phyloP scores from a whole-genome alignment of 1,284 basidiomycete genomes.

The Cryptococcus sp. region DNA sequence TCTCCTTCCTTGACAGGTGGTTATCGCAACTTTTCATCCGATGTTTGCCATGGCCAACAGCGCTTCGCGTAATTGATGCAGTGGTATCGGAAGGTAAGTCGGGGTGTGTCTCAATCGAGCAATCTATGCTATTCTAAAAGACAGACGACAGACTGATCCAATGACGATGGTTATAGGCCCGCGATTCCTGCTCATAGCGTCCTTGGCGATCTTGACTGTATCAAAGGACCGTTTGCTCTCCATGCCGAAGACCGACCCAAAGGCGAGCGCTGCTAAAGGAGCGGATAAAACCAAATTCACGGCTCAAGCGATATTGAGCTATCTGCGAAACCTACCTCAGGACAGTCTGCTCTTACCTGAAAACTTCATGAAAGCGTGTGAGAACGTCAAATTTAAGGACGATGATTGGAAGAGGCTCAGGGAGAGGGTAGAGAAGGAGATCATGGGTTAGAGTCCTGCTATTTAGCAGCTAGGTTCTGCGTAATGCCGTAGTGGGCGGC shows the following conservation, averaged over 20 bases:
- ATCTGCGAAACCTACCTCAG: constrained; percentile 44
- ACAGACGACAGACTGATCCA: neutral
- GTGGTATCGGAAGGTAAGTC: constrained; percentile 77
- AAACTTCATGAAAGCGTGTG: constrained; percentile 46
- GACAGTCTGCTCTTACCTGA: constrained; percentile 48
- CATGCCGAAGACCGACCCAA: constrained; percentile 15
- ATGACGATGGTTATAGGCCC: constrained; percentile 59
- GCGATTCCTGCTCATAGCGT: constrained; percentile 75
- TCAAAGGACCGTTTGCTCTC: constrained; percentile 42
- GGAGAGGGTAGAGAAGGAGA: constrained; percentile 39
- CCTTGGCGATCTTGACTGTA: constrained; percentile 65
- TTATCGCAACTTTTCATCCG: constrained; percentile 65
- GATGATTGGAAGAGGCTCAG: constrained; percentile 47
- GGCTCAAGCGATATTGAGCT: constrained; percentile 29
- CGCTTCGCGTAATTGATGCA: constrained; percentile 81
- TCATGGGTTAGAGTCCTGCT: constrained; percentile 20
- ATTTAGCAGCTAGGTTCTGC: too few relatives aligned
- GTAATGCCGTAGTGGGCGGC: too few relatives aligned
- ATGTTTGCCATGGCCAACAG: constrained; percentile 71
- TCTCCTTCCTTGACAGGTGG: constrained; percentile 44
- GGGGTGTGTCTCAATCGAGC: neutral
- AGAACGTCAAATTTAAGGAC: constrained; percentile 44
- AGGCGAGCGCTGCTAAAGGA: too few relatives aligned
- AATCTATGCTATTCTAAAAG: neutral
- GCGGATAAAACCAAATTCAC: constrained; percentile 3